These are phyloP conservation scores for Penicillium riverlandense DNA, from an alignment of 495 filamentous ascomycete genomes.

Conservation along the genomic window DNA sequence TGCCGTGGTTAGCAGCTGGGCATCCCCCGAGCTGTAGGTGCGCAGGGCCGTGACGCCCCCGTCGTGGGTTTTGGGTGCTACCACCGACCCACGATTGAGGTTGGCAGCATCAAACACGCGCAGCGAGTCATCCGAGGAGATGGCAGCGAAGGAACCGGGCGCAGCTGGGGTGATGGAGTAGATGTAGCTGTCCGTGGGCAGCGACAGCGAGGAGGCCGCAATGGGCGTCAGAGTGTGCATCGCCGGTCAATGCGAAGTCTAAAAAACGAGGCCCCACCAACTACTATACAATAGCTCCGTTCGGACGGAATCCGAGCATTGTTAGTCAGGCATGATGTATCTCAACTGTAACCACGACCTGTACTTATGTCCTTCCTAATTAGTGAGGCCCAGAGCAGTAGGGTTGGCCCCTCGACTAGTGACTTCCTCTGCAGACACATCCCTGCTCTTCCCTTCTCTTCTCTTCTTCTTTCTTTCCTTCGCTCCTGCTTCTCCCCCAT, in stretches of 20 bases:
- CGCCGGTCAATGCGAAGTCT: neutral
- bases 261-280: no score
- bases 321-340: no score
- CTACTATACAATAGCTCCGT: no score
- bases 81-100: conserved; percentile 27
- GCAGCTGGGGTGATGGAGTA: conserved; percentile 36
- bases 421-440: no score
- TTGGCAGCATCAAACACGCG: conserved; percentile 38
- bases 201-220: conserved; percentile 36
- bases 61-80: conserved; percentile 28
- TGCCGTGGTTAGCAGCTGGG: conserved; percentile 32
- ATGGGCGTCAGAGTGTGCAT: conserved; percentile 35
- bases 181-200: conserved; percentile 44
- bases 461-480: conserved; percentile 1
- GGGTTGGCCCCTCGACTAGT: no score
- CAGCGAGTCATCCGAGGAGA: conserved; percentile 52
- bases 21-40: conserved; percentile 20
- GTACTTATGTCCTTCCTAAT: conserved; percentile 5
- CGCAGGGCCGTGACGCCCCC: conserved; percentile 38
- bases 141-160: conserved; percentile 35
- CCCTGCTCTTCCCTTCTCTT: conserved; percentile 3
- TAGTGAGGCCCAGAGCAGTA: neutral
- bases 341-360: neutral
- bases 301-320: no score
- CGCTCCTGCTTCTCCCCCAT: neutral